Percentiles rank a stretch among this genome's conserved stretches.
phyloP scores from a whole-genome alignment of 2,329 filamentous ascomycete species.

The Pseudocercospora eumusae region DNA sequence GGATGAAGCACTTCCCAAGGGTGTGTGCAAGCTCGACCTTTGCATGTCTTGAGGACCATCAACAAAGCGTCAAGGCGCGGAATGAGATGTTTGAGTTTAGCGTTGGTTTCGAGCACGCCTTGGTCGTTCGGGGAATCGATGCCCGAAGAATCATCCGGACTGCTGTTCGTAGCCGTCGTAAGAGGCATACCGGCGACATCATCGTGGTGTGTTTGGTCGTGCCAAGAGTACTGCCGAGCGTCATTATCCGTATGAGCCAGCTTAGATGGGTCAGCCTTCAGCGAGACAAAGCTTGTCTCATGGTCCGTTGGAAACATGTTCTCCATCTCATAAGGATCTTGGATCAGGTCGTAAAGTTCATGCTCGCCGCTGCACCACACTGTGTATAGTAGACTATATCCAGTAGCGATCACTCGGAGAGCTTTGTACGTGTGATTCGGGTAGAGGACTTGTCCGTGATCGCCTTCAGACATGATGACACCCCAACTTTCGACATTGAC shows the following conservation, averaged over 20 bases:
- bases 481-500: conserved; percentile 49
- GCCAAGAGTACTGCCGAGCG: neutral
- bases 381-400: conserved; percentile 64
- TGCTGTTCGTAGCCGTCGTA: neutral
- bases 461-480: conserved; percentile 38
- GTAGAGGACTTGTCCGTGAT: conserved; percentile 33
- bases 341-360: conserved; percentile 60
- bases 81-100: conserved; percentile 12
- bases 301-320: conserved; percentile 23
- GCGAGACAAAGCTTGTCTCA: neutral
- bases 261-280: neutral
- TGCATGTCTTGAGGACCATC: conserved; percentile 29
- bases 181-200: neutral
- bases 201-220: conserved; percentile 1
- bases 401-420: conserved; percentile 31
- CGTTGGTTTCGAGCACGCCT: neutral
- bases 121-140: neutral
- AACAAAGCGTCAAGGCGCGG: conserved; percentile 26
- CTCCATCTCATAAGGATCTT: conserved; percentile 31
- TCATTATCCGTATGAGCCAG: neutral
- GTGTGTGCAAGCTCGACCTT: conserved; percentile 20
- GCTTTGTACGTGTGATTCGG: conserved; percentile 40
- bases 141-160: neutral
- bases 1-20: conserved; percentile 27
- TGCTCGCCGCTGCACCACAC: conserved; percentile 70